phyloP scores from a whole-genome alignment of 1,139 yeast genomes.

The Sugiyamaella japonica region DNA sequence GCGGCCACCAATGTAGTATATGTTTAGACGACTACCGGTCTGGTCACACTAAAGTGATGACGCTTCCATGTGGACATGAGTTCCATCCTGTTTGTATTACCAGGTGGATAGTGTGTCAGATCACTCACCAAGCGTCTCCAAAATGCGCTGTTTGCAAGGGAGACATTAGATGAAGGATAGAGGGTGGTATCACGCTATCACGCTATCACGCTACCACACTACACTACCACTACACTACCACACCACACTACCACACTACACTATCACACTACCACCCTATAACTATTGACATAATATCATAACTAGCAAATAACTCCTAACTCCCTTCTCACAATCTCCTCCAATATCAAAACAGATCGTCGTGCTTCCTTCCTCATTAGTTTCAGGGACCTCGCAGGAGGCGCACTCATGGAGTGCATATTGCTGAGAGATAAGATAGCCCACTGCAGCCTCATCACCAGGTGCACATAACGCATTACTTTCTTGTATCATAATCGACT shows the following conservation, averaged over 20 bases:
- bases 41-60: slow-evolving; percentile 40
- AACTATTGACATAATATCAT: no score
- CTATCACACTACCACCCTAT: no score
- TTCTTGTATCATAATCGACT: neutral
- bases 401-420: neutral
- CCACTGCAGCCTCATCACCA: neutral
- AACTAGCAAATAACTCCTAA: no score
- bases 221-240: no score
- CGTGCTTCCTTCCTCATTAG: neutral
- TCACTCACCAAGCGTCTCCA: slow-evolving; percentile 24
- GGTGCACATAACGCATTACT: neutral
- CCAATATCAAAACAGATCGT: neutral
- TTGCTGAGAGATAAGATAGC: neutral
- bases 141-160: slow-evolving; percentile 42
- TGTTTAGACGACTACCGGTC: slow-evolving; percentile 44
- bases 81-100: slow-evolving; percentile 46
- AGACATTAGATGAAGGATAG: no score
- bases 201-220: no score
- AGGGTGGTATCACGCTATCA: no score
- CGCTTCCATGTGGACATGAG: slow-evolving; percentile 47
- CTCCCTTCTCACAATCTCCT: neutral
- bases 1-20: slow-evolving; percentile 39
- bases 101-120: slow-evolving; percentile 43
- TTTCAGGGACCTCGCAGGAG: neutral
- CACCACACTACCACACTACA: no score